Base-by-base conservation (phyloP, 805 yeast genomes). In the Zygoascus ofunaensis region DNA sequence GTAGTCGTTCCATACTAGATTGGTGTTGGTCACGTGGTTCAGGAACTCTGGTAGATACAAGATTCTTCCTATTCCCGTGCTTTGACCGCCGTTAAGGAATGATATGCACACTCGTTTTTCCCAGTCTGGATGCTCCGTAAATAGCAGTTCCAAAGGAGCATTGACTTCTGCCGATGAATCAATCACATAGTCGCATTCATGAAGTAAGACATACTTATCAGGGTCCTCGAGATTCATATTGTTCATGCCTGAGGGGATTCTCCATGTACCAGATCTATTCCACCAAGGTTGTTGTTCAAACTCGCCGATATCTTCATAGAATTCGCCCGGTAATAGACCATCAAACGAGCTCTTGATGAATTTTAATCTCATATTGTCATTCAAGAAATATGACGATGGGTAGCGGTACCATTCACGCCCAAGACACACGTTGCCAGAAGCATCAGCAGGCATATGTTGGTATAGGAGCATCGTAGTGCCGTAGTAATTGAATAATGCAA, bases 371-470 rank as follows among this genome's bases (percentile, higher is more conserved):
- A 71, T 71, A 46, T 76, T 67, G 3, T 74, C 72, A 3, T 84
- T 80, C 20, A 90, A 65, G 57, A 89, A 86, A 59, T 87, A 84
- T 0, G 96, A 87, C 1, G 84, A 79, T 7, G 97, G 96, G 62
- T 69, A 89, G 57, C 90, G 83, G 57, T 86, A 87, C 97, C 97
- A 89, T 64, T 90, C 97, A 47, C 95, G 73, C 2, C 96, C 97
- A n/a, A 83, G 71, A 62, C 97, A 90, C 0, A 90, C 81, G 51
- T 77, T 81, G 32, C 64, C 65, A 3, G 55, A 53, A 4, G 56
- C 46, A 17, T 57, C 44, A 1, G 49, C 45, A 22, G 72, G 71
- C 12, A 73, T 51, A 24, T 65, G 67, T n/a, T 65, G 53, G 55
- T 78, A 81, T 1, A 82, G 76, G 0, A 65, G 53, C 41, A 87